Base-by-base conservation (phyloP, 2,329 filamentous ascomycete genomes). In the Blastomyces parvus region DNA sequence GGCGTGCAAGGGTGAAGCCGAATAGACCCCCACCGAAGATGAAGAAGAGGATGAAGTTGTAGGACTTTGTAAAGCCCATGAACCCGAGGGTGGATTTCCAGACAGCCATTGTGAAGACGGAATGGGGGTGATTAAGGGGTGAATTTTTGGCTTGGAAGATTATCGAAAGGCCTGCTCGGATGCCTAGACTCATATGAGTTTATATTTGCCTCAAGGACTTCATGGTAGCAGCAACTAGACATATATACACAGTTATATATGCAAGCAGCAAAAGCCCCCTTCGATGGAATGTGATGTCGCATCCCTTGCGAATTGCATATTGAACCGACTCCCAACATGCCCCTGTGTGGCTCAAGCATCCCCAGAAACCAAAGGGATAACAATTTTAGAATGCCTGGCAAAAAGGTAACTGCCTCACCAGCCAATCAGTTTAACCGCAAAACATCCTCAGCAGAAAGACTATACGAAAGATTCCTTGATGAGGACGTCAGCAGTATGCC, bases 21-120 rank as follows among this genome's bases (percentile, higher is more conserved):
- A 81, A 63, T 6, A 84, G 69, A 0, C 74, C 74, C 2, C 80
- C 80, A 48, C 70, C 73, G 60, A 82, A 79, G 59, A 84, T 72
- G 65, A 80, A 65, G 59, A 72, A 86, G 2, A 86, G 74, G 46
- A 75, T 66, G 66, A 86, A 84, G 70, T 84, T 86, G 76, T 85
- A 85, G 44, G 76, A 77, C 68, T 82, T 82, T 2, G 74, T 71
- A 74, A 87, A 87, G 59, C 84, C 84, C 33, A 85, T 64, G 30
- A 52, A 17, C 22, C 13, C 30, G 8, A 61, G 59, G 17, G 53
- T 61, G 33, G 57, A 59, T 19, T 25, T 48, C 57, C 57, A 59
- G 13, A 59, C 4, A 30, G 40, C 25, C 57, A 59, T 59, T 17
- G 19, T 40, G 59, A 61, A 2, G 77, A 73, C 40, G 27, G n/a